Evolutionary conservation across 257 asterid species (phyloP), one percentile per base, ranked within the genome.

Genomic region (Euphrasia confusa): DNA sequence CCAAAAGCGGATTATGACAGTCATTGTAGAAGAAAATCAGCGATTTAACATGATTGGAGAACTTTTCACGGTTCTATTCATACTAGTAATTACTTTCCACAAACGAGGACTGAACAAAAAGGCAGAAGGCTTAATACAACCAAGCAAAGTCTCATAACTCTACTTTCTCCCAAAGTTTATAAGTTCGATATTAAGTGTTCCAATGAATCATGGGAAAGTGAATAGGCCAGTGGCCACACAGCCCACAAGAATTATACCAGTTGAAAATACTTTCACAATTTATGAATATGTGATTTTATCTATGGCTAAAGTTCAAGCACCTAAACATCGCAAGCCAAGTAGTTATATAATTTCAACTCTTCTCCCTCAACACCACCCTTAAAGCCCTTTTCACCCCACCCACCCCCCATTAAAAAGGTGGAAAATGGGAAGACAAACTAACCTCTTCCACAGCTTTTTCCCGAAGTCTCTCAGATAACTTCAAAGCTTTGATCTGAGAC

Each of bases 371-470:
- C 15, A 35, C 64, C 11, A 39, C 45, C 32, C 60, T 52, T 52
- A 21, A 28, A 26, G 12, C 57, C 57, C 57, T 21, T 52, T 10
- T 9, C 57, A 26, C 39, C 53, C 48, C 56, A 39, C 7, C 10
- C 57, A 26, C 55, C 55, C 26, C 7, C 10, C 26, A 49, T 14
- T 13, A 5, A 49, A 39, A 40, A 44, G 9, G 42, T 3, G 27
- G 11, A 28, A 57, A 57, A 13, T 5, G 24, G 11, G 28, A 56
- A 28, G 52, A 37, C 4, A 56, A 60, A 40, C 33, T 33, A 70
- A 93, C 99, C 97, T 93, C 97, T 82, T 87, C 97, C 54, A 90
- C 97, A 58, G 97, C 97, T 65, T 87, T 90, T 73, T 90, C 97
- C 9, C 93, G 80, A 14, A 83, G 82, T 59, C 95, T 80, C 72